These are phyloP conservation scores for Brassica cretica DNA, from an alignment of 345 rosid genomes.

Conservation along the genomic window DNA sequence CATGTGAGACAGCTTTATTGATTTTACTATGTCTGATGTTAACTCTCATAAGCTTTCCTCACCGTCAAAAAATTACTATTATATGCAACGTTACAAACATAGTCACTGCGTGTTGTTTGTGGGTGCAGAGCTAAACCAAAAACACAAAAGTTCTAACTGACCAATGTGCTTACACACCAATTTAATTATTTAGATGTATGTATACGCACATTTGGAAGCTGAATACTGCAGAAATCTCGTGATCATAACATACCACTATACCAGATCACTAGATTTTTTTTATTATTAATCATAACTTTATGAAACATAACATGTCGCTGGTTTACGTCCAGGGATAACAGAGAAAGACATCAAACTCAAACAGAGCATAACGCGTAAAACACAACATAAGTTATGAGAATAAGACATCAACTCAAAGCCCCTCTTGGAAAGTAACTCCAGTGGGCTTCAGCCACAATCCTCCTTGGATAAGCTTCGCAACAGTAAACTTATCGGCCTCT, in stretches of 20 bases:
- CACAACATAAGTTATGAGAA: not conserved
- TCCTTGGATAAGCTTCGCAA: constrained; percentile 69
- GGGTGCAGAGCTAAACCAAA: not conserved
- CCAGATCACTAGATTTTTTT: not conserved
- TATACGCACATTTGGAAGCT: constrained; percentile 2
- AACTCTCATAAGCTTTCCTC: constrained; percentile 12
- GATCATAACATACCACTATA: not conserved
- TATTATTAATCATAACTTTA: not conserved
- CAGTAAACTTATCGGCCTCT: constrained; percentile 74
- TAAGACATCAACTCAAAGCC: constrained; percentile 38
- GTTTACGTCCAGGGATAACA: not conserved
- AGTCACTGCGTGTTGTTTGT: not conserved
- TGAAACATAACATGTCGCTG: not conserved
- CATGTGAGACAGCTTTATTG: constrained; percentile 21
- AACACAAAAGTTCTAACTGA: not conserved
- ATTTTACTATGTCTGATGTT: not conserved
- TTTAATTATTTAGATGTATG: not conserved
- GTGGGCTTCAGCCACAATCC: constrained; percentile 72
- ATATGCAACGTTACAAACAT: constrained; percentile 13
- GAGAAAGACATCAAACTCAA: constrained; percentile 14
- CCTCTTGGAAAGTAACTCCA: constrained; percentile 67
- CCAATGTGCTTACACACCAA: not conserved
- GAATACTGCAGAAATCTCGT: not conserved
- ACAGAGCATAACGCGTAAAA: constrained; percentile 10
- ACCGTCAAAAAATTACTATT: not conserved